phyloP scores from a whole-genome alignment of 2,329 filamentous ascomycete genomes.

The Botrytis hyacinthi region DNA sequence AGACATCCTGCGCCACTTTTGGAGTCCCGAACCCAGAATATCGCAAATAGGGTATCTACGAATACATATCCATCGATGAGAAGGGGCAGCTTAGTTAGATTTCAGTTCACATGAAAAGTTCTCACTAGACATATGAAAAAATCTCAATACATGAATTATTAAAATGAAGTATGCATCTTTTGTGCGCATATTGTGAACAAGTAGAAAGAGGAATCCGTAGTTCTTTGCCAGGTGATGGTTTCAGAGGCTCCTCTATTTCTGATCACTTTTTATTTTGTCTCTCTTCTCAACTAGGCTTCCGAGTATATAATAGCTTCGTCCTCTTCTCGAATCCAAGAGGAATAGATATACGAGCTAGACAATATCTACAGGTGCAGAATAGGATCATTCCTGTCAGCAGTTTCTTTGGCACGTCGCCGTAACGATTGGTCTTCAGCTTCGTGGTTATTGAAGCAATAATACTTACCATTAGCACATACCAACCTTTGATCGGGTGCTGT shows the following conservation, averaged over 20 bases:
- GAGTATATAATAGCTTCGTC: too few relatives aligned
- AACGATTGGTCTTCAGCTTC: too few relatives aligned
- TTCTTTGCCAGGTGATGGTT: not conserved
- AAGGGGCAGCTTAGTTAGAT: too few relatives aligned
- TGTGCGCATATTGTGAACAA: not conserved
- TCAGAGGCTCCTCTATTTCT: not conserved
- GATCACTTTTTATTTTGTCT: not conserved
- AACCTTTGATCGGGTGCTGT: accelerated
- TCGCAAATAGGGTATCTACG: too few relatives aligned
- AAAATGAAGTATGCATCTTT: not conserved
- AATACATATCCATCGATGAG: not conserved
- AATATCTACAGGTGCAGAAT: accelerated
- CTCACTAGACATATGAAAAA: not conserved
- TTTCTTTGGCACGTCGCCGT: too few relatives aligned
- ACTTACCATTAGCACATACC: too few relatives aligned
- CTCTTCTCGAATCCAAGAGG: too few relatives aligned
- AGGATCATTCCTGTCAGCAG: too few relatives aligned
- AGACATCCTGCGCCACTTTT: not conserved
- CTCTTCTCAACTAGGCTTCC: too few relatives aligned
- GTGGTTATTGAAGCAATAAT: accelerated
- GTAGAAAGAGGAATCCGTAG: not conserved
- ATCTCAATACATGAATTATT: not conserved
- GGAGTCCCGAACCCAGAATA: too few relatives aligned
- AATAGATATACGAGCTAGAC: too few relatives aligned
- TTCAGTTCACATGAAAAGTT: too few relatives aligned